Percentiles rank a stretch among this genome's conserved stretches.
phyloP scores from a whole-genome alignment of 495 filamentous ascomycete genomes.

The Aspergillus mulundensis region DNA sequence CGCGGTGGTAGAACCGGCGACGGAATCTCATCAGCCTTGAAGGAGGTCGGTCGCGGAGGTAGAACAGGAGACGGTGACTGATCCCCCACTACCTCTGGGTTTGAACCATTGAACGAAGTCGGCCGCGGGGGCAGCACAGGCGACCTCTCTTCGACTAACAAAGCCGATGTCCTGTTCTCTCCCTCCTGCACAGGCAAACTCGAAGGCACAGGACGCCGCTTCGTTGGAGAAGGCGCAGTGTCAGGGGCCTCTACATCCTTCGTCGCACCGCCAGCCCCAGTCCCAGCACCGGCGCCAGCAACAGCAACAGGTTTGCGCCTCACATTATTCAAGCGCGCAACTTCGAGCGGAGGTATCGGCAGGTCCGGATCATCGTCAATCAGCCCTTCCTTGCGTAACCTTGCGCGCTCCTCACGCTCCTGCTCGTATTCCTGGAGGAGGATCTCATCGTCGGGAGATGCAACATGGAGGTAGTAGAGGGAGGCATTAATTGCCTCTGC shows the following conservation, averaged over 20 bases:
- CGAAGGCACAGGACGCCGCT: slow-evolving; percentile 5
- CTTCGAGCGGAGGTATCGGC: slow-evolving; percentile 20
- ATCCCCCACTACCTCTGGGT: neutral
- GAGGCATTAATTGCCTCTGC: slow-evolving; percentile 81
- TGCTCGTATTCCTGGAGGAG: slow-evolving; percentile 45
- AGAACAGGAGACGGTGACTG: neutral
- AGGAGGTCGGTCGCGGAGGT: slow-evolving; percentile 14
- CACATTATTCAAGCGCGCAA: slow-evolving; percentile 39
- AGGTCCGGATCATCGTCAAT: slow-evolving; percentile 20
- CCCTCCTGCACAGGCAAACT: slow-evolving; percentile 16
- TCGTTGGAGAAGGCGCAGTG: slow-evolving; percentile 13
- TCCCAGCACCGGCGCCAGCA: neutral
- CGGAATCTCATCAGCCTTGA: too few species aligned
- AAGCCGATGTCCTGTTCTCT: neutral
- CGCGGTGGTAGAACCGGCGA: slow-evolving; percentile 7
- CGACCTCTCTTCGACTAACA: neutral
- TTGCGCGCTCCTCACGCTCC: slow-evolving; percentile 40
- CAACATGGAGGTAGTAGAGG: slow-evolving; percentile 85
- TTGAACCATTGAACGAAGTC: too few species aligned
- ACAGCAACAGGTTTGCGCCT: slow-evolving; percentile 37
- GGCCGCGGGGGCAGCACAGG: neutral
- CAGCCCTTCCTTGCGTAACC: slow-evolving; percentile 39
- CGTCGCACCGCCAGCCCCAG: too few species aligned
- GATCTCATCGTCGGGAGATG: slow-evolving; percentile 57
- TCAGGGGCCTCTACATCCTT: slow-evolving; percentile 7